Conservation (phyloP, 768 basidiomycete genomes). For the Agaricus subrufescens region DNA sequence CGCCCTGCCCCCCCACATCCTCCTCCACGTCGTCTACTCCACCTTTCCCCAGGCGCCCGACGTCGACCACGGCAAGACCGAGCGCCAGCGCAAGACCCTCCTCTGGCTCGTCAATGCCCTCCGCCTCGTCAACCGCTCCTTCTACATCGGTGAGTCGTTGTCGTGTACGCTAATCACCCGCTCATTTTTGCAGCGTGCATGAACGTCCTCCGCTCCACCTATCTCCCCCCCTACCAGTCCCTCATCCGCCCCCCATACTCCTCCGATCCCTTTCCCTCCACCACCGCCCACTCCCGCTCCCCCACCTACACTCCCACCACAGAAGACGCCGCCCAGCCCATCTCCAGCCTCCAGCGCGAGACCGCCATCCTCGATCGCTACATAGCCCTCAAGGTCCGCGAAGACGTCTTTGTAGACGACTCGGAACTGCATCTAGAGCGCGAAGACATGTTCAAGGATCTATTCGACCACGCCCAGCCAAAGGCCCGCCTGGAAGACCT, state of each 20-base stretch:
- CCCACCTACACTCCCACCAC: conserved; percentile 18
- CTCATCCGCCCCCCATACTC: conserved; percentile 67
- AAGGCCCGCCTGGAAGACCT: conserved; percentile 75
- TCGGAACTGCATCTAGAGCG: conserved; percentile 70
- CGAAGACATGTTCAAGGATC: conserved; percentile 71
- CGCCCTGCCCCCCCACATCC: conserved; percentile 53
- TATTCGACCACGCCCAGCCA: conserved; percentile 77
- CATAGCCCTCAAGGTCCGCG: conserved; percentile 73
- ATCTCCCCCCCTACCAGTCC: conserved; percentile 59
- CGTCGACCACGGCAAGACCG: conserved; percentile 35
- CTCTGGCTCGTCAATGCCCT: conserved; percentile 66
- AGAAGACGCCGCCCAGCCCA: conserved; percentile 21
- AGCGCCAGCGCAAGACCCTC: conserved; percentile 60
- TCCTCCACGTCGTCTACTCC: conserved; percentile 65
- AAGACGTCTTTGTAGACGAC: conserved; percentile 76
- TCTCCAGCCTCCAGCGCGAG: conserved; percentile 62
- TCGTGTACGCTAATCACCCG: no score
- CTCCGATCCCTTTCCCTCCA: conserved; percentile 71
- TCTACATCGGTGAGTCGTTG: conserved; percentile 54
- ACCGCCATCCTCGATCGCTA: conserved; percentile 72
- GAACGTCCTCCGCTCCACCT: conserved; percentile 75
- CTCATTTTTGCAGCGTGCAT: conserved; percentile 43
- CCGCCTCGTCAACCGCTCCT: conserved; percentile 57
- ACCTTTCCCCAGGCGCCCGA: conserved; percentile 47
- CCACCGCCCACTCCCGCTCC: conserved; percentile 15